These are phyloP conservation scores for Backusella australiensis DNA, from an alignment of 192 early-diverging fungal species.

Conservation along the genomic window DNA sequence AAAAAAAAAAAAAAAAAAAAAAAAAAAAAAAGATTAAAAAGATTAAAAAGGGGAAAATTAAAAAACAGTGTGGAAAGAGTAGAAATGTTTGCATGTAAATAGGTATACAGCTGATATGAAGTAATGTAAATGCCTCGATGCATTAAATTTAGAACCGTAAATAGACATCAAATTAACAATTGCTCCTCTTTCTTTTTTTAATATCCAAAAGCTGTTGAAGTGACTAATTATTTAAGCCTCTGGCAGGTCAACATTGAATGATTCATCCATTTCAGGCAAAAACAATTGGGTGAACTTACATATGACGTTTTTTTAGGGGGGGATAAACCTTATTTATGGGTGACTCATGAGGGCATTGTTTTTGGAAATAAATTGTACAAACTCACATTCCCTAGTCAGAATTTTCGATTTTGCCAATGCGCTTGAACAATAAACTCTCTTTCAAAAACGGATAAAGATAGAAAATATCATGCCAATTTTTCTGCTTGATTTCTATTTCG, in stretches of 20 bases:
- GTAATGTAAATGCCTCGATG: background rate
- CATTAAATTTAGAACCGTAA: background rate
- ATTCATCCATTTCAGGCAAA: slow-evolving; percentile 1
- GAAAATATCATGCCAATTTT: background rate
- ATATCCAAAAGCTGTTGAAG: background rate
- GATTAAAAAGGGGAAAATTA: background rate
- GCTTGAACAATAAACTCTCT: background rate
- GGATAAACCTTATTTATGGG: background rate
- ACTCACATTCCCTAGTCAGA: background rate
- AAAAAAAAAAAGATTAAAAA: too few relatives aligned
- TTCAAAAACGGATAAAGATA: background rate
- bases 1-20: background rate
- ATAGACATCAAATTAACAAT: background rate
- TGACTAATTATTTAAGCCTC: background rate
- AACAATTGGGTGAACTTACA: background rate
- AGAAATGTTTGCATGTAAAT: background rate
- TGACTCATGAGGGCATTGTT: background rate
- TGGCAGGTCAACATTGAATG: background rate
- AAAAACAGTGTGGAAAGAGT: background rate
- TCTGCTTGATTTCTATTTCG: background rate
- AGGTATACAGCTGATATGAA: background rate
- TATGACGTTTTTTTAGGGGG: background rate
- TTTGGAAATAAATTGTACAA: background rate
- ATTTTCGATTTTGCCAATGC: slow-evolving; percentile 4
- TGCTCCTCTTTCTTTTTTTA: background rate